Base-by-base conservation (phyloP, 2,329 filamentous ascomycete species). In the Cercospora zeae-maydis region DNA sequence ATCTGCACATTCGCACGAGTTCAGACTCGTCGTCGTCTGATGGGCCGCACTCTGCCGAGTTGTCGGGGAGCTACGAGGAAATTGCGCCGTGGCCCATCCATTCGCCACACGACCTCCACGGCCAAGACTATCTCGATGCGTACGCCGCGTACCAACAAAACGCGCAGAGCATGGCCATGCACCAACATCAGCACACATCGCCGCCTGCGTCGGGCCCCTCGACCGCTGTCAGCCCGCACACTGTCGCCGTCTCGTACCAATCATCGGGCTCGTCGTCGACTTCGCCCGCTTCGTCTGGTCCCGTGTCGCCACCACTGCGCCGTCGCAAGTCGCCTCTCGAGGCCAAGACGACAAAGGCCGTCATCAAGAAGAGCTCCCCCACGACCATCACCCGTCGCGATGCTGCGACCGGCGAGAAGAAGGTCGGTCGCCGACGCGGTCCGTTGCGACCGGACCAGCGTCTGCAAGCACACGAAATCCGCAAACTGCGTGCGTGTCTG, bases 381-480 rank as follows among this genome's bases (percentile, higher is more conserved):
- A 90, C 83, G 14, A 73, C 75, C 57, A 72, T 84, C 64, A 88
- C 86, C 72, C 96, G 93, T 82, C 92, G 90, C 78, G 91, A 96
- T 69, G 85, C 85, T 11, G 72, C 74, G 3, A 51, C 47, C 9
- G 84, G 84, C 39, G 93, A 97, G 83, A 98, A 97, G 85, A 93
- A 93, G 77, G 90, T 97, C 64, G 93, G 93, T 54, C 88, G 92
- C 74, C 87, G 93, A 79, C 91, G 91, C 76, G 93, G 93, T 36
- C 93, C 93, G 63, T 85, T 98, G 70, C 84, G 92, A 72, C 92
- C 93, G 10, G 93, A 98, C 77, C 93, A 97, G 81, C 86, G 93
- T 70, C 96, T 96, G 80, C 93, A 97, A 78, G 93, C 93, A 27
- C 95, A 93, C 73, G 93, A 98, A 79, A 98, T 98, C 75, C 88